Base-by-base conservation (phyloP, 805 yeast genomes). In the Myxozyma nipponensis region DNA sequence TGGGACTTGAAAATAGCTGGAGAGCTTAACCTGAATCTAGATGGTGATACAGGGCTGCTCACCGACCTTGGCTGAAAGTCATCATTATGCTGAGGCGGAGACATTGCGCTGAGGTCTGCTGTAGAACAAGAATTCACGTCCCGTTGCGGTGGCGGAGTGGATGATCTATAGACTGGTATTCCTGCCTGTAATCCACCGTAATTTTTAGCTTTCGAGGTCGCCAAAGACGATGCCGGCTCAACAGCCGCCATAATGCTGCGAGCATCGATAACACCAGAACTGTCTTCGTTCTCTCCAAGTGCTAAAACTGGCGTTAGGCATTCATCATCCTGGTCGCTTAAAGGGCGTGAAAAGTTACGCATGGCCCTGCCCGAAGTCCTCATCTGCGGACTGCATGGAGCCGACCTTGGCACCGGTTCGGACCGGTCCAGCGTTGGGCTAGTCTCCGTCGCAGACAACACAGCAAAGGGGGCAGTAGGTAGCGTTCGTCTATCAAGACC, bases 341-440 rank as follows among this genome's bases (percentile, higher is more conserved):
- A 30, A 10, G 46, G 46, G 15, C 46, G 26, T 13, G 46, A 43
- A 43, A 43, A 43, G 21, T 43, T 43, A 18, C 32, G 21, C 5
- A 43, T 5, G 7, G 22, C 2, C 15, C 46, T 35, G 6, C 22
- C 24, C 7, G 42, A 2, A 7, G 10, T 23, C 18, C 24, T 13
- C 32, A 18, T 19, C 2, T 24, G 39, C 25, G 3, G 46, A 25
- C 35, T 2, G 44, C 13, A 28, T 28, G 32, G 32, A 28, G 7
- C 13, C 13, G 32, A 28, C 13, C 13, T 13, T 9, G 32, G 32
- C 32, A 9, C 32, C 7, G 13, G 32, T 28, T 13, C 13, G 13
- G 32, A 13, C 32, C 13, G 13, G 13, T 28, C 32, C 13, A 13
- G 13, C 32, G 32, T 7, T 28, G 13, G 32, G 32, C 32, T 28